Base-by-base conservation (phyloP, 2,329 filamentous ascomycete genomes). In the Aspergillus udagawae region DNA sequence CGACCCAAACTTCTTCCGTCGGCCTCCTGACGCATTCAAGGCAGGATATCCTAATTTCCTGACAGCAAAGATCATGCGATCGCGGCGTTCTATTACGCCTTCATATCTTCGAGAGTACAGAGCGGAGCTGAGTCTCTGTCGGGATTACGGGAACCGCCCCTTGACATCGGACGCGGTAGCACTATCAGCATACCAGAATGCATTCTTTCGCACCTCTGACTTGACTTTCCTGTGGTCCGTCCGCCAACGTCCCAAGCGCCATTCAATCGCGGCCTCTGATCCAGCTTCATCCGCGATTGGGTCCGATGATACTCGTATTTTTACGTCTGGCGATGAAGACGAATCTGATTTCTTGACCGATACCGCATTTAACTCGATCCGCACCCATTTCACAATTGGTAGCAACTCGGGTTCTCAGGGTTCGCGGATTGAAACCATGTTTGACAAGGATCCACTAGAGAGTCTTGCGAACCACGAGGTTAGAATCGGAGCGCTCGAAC, bases 261-360 rank as follows among this genome's bases (percentile, higher is more conserved):
- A 80, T 61, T 86, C 84, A 17, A 77, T 81, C 48, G 77, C 82
- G 45, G 77, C 79, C 54, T 86, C 84, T 23, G 84, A 86, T 67
- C 80, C 82, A 54, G 77, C 82, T 29, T 86, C 84, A 32, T 84
- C 82, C 53, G 75, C 83, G 45, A 77, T 84, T 53, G 84, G 82
- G 20, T 87, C 85, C 28, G 85, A 87, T 65, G 85, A 86, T 63
- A 80, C 80, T 60, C 79, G 81, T 55, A 77, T 80, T 29, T 77
- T 84, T 60, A 80, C 80, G 44, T 85, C 82, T 23, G 77, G 80
- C 29, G 83, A 86, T 59, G 84, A 86, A 62, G 83, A 86, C 63
- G 85, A 85, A 59, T 80, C 80, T 50, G 85, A 86, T 63, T 78
- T 83, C 60, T 79, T 83, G 63, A 86, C 83, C 63, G 85, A 87